Base-by-base conservation (phyloP, 495 filamentous ascomycete genomes). In the Penicillium manginii region DNA sequence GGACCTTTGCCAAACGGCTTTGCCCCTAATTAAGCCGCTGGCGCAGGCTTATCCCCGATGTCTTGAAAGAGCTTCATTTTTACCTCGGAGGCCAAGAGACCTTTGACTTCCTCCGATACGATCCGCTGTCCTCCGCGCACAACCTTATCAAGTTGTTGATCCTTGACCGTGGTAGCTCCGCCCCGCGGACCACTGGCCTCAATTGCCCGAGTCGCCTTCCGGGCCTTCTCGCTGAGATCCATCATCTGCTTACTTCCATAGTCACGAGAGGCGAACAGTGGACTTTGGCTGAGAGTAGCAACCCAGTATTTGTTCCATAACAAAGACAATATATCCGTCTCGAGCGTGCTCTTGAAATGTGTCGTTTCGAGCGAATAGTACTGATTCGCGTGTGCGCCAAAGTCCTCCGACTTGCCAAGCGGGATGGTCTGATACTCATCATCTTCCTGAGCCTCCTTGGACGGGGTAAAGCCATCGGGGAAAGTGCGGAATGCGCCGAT, bases 231-330 rank as follows among this genome's bases (percentile, higher is more conserved):
- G 39, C 86, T 88, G 50, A 98, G 78, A 74, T 99, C 96, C 48
- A 85, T 73, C 76, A 99, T 96, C 73, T 97, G 93, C 71, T 92
- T 93, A 63, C 87, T 96, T 51, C 86, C 86, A 69, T 91, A 99
- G 59, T 97, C 94, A 60, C 93, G 88, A 64, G 97, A 97, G 43
- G 91, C 90, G 61, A 96, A 88, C 10, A 98, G 82, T 45, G 96
- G 93, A 62, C 85, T 93, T 69, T 96, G 91, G n/a, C 91, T 93
- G n/a, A 99, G 84, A 22, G 96, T 99, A 57, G 92, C 87, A 22
- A 98, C 93, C 96, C 96, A 99, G 77, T 99, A 99, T 71, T 99
- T 99, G 73, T 96, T 97, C 96, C 96, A 99, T 52, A 99, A 81
- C 43, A 91, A 81, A 61, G 93, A 91, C 6, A 99, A 78, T 29